A percentile compares a stretch with the other conserved stretches of the same genome.
Evolutionary conservation across 2,329 filamentous ascomycete genomes (phyloP).

Genomic region (Periconia digitata): DNA sequence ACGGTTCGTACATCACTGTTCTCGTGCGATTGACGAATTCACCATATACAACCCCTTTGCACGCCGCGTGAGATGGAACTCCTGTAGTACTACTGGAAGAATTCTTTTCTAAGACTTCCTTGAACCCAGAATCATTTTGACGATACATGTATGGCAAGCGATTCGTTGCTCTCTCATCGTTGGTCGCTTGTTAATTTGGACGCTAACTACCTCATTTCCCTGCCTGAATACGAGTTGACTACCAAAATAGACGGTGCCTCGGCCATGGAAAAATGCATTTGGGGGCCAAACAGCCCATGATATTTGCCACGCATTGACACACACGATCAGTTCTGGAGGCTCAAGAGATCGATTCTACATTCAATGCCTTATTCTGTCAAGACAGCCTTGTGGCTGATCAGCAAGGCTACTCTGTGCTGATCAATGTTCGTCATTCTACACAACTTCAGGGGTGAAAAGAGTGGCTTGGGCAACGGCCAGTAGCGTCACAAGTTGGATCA

Average conservation of each 20-base stretch:
- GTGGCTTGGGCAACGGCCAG: background rate
- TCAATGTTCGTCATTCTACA: background rate
- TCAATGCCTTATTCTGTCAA: background rate
- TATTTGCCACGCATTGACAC: background rate
- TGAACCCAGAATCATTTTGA: too few species aligned
- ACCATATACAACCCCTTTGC: too few species aligned
- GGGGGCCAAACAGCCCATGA: background rate
- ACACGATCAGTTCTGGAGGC: background rate
- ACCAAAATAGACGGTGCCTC: background rate
- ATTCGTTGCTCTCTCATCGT: too few species aligned
- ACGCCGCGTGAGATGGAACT: too few species aligned
- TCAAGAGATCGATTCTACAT: too few species aligned
- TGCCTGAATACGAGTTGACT: background rate
- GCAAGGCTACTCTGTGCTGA: background rate
- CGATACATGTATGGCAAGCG: background rate
- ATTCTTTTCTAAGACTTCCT: too few species aligned
- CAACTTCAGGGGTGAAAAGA: background rate
- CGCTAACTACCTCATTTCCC: background rate
- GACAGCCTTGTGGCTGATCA: background rate
- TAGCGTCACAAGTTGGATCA: background rate
- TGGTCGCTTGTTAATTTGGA: too few species aligned
- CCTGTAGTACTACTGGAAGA: too few species aligned
- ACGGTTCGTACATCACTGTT: too few species aligned
- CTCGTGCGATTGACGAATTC: too few species aligned
- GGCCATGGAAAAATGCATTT: background rate